Percentiles rank a stretch among this genome's conserved stretches.
phyloP scores from a whole-genome alignment of 768 basidiomycete species.

The Lepiota brunneoincarnata region DNA sequence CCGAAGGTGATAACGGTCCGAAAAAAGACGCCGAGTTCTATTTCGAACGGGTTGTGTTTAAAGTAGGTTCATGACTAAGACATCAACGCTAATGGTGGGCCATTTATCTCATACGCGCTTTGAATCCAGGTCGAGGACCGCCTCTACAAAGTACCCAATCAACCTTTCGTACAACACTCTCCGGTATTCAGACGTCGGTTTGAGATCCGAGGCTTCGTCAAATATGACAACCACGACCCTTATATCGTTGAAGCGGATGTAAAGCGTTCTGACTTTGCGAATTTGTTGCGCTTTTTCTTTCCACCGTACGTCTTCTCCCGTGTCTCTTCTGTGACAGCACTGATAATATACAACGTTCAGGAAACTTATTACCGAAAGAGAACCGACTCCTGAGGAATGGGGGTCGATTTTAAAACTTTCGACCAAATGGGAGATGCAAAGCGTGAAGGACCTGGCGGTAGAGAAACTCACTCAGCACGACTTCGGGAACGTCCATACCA shows the following conservation, averaged over 20 bases:
- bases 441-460: neutral
- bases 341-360: neutral
- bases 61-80: neutral
- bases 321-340: neutral
- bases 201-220: neutral
- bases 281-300: slow-evolving; percentile 3
- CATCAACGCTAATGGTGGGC: too few species aligned
- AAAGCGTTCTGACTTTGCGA: neutral
- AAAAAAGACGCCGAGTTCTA: neutral
- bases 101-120: neutral
- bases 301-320: neutral
- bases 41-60: slow-evolving; percentile 8
- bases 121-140: neutral
- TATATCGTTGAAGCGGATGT: neutral
- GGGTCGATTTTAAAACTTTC: slow-evolving; percentile 1
- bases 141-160: slow-evolving; percentile 4
- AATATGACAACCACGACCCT: slow-evolving; percentile 5
- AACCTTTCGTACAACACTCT: slow-evolving; percentile 5
- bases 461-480: neutral
- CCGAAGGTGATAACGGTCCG: neutral
- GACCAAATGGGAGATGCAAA: slow-evolving; percentile 1
- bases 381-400: slow-evolving; percentile 1
- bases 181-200: neutral
- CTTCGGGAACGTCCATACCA: neutral
- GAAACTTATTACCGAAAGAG: neutral